Evolutionary conservation across 768 basidiomycete genomes (phyloP).

Genomic region (Ephemerocybe angulata): DNA sequence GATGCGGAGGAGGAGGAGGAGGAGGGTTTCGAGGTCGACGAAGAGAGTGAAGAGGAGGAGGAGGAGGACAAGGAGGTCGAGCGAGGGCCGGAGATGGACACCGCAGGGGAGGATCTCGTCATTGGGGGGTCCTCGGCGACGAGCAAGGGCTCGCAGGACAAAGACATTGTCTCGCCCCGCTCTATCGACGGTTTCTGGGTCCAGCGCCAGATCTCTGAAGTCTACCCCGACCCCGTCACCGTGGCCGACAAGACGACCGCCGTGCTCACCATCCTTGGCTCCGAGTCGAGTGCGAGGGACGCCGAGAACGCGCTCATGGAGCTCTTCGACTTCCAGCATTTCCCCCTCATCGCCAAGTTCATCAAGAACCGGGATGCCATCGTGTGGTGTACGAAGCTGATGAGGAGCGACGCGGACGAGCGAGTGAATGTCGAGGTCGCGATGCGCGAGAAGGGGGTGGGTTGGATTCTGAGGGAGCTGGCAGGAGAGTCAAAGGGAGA

Average conservation of each 20-base stretch:
- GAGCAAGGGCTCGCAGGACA: conserved; percentile 53
- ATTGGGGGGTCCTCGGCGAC: conserved; percentile 69
- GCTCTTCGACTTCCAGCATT: conserved; percentile 89
- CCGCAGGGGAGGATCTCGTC: conserved; percentile 64
- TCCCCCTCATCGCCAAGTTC: conserved; percentile 85
- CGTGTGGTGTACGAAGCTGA: conserved; percentile 97
- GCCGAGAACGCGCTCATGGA: conserved; percentile 65
- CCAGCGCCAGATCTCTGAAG: conserved; percentile 85
- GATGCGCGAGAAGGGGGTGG: conserved; percentile 95
- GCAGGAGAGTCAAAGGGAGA: conserved; percentile 70
- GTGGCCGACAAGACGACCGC: conserved; percentile 86
- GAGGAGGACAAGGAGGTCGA: conserved; percentile 37
- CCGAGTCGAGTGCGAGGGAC: conserved; percentile 16
- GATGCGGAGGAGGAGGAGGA: conserved; percentile 93
- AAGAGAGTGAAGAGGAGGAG: conserved; percentile 69
- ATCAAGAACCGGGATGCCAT: conserved; percentile 94
- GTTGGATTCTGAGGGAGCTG: conserved; percentile 91
- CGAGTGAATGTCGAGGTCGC: conserved; percentile 93
- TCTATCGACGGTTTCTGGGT: conserved; percentile 98
- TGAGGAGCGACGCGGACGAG: conserved; percentile 84
- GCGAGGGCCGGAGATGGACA: conserved; percentile 40
- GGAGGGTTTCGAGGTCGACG: conserved; percentile 81
- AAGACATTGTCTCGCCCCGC: conserved; percentile 83
- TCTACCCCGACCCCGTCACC: conserved; percentile 92
- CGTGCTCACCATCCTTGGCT: conserved; percentile 50